Evolutionary conservation across 345 rosid species (phyloP).

Genomic region (Murraya paniculata): DNA sequence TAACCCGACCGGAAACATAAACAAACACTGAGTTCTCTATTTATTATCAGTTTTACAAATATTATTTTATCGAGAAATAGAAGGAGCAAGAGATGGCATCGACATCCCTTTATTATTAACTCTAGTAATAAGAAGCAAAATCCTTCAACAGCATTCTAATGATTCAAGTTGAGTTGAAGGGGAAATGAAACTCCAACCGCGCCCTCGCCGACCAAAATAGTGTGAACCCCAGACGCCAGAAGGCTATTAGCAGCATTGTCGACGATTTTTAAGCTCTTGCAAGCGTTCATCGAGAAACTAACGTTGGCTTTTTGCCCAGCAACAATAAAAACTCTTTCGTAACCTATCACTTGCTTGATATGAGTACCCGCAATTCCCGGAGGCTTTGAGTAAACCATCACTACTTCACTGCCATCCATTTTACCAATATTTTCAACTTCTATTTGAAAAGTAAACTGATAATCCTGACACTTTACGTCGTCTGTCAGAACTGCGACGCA

Average conservation of each 20-base stretch:
- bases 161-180: neutral
- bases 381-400: conserved; percentile 35
- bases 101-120: no score
- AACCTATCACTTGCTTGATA: conserved; percentile 34
- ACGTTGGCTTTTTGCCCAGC: neutral
- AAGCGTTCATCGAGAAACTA: conserved; percentile 15
- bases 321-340: conserved; percentile 19
- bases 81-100: no score
- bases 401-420: conserved; percentile 28
- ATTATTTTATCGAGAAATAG: no score
- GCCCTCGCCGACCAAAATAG: conserved; percentile 24
- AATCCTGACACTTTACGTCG: neutral
- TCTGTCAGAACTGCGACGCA: conserved; percentile 18
- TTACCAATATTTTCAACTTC: conserved; percentile 21
- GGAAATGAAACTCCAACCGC: neutral
- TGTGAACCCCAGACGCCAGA: conserved; percentile 30
- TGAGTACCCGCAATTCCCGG: conserved; percentile 25
- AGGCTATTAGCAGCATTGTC: conserved; percentile 9
- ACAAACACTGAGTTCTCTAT: no score
- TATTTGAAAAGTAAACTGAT: conserved; percentile 5
- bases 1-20: no score
- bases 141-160: neutral
- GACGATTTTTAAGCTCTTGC: conserved; percentile 29
- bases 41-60: no score
- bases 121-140: no score